Base-by-base conservation (phyloP, 75 land plant species). In the Picea glauca region DNA sequence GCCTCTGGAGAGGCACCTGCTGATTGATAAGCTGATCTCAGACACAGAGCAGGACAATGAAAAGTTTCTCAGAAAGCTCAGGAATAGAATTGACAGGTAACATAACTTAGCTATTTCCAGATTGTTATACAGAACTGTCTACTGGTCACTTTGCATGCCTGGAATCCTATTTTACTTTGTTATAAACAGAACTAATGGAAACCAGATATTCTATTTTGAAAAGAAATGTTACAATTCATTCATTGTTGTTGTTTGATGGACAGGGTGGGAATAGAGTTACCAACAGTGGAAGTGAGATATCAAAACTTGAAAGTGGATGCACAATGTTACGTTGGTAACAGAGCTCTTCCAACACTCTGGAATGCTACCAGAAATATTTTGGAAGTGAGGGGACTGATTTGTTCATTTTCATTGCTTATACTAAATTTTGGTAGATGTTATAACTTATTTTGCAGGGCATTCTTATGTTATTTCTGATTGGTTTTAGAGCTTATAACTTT, bases 331-430 rank as follows among this genome's bases (percentile, higher is more conserved):
- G 87, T 93, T 14, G 80, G 89, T 62, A 87, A 87, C 20, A 87
- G 95, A 78, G 90, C 96, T 23, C 79, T 95, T 23, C 98, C 98
- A 46, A 89, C 96, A 46, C 80, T 95, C 9, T 91, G 91, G 93
- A 95, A 95, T 73, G 67, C 84, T 18, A 38, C 86, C 5, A 81
- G 62, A 58, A 80, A 86, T 78, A 1, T 78, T 1, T 13, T 88
- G 4, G 87, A 88, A 72, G 98, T 93, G 85, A 80, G 87, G 15
- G 23, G 17, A 63, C 26, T 31, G 13, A 26, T 26, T 18, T 60
- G 62, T 60, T 60, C 62, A n/a, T 18, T 60, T 20, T 60, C 21
- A 18, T 5, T 18, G 21, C 62, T 5, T 60, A 18, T 60, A 15
- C 21, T 18, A 18, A 4, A 4, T 17, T 60, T 60, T 60, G 18